Percentiles rank a stretch among this genome's conserved stretches.
Conservation (phyloP, 768 basidiomycete species). For the Rhodocollybia butyracea region DNA sequence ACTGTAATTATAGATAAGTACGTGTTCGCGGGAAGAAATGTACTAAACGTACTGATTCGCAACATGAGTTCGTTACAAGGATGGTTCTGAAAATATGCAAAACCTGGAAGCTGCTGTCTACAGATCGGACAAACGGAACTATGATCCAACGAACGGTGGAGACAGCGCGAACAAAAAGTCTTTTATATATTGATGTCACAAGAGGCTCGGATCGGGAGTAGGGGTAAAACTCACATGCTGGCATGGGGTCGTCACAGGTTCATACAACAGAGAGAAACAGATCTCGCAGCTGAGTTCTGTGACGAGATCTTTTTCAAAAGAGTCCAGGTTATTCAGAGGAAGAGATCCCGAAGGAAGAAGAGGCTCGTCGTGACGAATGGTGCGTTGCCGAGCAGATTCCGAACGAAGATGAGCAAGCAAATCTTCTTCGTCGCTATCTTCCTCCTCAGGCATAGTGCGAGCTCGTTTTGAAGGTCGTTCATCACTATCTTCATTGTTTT, state of each 20-base stretch:
- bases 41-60: constrained; percentile 54
- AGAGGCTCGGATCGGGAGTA: constrained; percentile 8
- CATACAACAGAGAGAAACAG: constrained; percentile 78
- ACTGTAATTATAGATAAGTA: constrained; percentile 36
- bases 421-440: constrained; percentile 26
- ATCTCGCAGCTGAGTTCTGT: constrained; percentile 86
- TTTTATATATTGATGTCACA: constrained; percentile 25
- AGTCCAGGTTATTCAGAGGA: constrained; percentile 18
- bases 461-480: constrained; percentile 1
- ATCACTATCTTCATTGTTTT: constrained; percentile 26
- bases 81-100: constrained; percentile 78
- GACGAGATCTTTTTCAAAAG: constrained; percentile 60
- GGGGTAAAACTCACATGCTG: constrained; percentile 69
- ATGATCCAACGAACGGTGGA: constrained; percentile 90
- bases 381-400: constrained; percentile 26
- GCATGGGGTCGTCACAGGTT: constrained; percentile 91
- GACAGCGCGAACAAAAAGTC: constrained; percentile 90
- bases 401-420: constrained; percentile 36
- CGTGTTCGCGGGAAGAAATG: constrained; percentile 10
- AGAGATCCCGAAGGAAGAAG: constrained; percentile 22
- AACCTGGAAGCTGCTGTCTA: constrained; percentile 71
- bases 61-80: constrained; percentile 69
- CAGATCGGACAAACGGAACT: constrained; percentile 81
- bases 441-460: constrained; percentile 13
- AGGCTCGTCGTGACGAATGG: constrained; percentile 28